These are phyloP conservation scores for Capsicum pubescens DNA, from an alignment of 257 asterid species.

Conservation along the genomic window DNA sequence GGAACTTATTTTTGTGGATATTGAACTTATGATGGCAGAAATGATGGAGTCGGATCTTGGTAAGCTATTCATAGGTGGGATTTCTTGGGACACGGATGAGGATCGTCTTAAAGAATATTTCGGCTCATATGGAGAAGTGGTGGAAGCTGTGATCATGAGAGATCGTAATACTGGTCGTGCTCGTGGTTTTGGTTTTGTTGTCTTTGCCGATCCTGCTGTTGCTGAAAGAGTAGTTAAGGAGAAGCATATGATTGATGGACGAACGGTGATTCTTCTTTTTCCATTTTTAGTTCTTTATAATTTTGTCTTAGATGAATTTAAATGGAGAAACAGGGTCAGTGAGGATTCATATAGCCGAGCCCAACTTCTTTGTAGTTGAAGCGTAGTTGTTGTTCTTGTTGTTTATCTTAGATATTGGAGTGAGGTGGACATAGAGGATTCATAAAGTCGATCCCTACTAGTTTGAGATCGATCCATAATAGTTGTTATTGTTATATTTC, in stretches of 20 bases:
- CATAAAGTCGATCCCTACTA: neutral
- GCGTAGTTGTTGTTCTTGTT: neutral
- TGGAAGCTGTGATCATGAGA: conserved; percentile 87
- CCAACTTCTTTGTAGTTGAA: neutral
- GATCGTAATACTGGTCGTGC: conserved; percentile 87
- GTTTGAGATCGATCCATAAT: neutral
- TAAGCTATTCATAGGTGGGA: conserved; percentile 89
- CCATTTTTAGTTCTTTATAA: neutral
- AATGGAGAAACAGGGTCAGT: neutral
- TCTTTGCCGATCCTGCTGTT: conserved; percentile 68
- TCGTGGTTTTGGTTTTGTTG: conserved; percentile 86
- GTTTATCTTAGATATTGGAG: conserved; percentile 3
- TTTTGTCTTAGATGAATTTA: neutral
- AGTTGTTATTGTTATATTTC: neutral
- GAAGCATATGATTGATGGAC: conserved; percentile 78
- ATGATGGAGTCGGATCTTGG: conserved; percentile 86
- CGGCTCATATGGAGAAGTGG: conserved; percentile 68
- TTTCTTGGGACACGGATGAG: conserved; percentile 95
- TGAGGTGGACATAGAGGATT: conserved; percentile 5
- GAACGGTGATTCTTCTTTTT: conserved; percentile 56
- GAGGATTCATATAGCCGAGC: neutral
- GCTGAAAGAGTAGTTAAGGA: conserved; percentile 85
- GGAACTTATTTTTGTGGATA: conserved; percentile 3
- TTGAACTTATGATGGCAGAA: conserved; percentile 46
- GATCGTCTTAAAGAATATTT: conserved; percentile 78